Evolutionary conservation across 257 asterid species (phyloP).

Genomic region (Solanum virginianum): DNA sequence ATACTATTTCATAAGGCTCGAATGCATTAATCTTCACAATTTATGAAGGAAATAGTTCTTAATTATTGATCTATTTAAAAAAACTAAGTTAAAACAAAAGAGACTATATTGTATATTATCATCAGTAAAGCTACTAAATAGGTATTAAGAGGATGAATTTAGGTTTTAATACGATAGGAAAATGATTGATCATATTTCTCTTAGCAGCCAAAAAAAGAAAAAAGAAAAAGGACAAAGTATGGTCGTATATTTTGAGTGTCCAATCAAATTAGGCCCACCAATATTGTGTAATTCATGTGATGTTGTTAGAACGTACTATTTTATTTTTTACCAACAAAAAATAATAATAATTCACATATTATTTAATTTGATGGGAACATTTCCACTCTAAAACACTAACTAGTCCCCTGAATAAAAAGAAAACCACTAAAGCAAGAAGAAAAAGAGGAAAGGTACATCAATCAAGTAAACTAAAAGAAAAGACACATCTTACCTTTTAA

Average conservation of each 20-base stretch:
- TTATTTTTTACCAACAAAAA: background rate
- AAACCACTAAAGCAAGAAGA: background rate
- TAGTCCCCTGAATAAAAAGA: background rate
- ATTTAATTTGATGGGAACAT: background rate
- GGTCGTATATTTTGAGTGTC: no score
- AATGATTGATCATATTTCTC: background rate
- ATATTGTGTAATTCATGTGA: background rate
- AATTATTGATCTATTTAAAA: background rate
- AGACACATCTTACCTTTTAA: constrained; percentile 35
- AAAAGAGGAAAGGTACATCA: background rate
- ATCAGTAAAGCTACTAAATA: background rate
- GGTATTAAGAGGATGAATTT: background rate
- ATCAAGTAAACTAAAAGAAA: background rate
- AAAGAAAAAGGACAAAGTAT: background rate
- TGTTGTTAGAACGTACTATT: background rate
- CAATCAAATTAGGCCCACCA: background rate
- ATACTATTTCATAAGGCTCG: background rate
- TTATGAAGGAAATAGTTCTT: background rate
- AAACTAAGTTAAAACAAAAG: background rate
- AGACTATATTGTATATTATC: background rate
- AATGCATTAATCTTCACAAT: background rate
- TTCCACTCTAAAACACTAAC: background rate
- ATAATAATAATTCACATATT: background rate
- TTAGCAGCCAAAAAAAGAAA: background rate
- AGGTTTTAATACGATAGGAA: background rate